These are phyloP conservation scores for Crotalaria pallida DNA, from an alignment of 306 rosid species.

Conservation along the genomic window DNA sequence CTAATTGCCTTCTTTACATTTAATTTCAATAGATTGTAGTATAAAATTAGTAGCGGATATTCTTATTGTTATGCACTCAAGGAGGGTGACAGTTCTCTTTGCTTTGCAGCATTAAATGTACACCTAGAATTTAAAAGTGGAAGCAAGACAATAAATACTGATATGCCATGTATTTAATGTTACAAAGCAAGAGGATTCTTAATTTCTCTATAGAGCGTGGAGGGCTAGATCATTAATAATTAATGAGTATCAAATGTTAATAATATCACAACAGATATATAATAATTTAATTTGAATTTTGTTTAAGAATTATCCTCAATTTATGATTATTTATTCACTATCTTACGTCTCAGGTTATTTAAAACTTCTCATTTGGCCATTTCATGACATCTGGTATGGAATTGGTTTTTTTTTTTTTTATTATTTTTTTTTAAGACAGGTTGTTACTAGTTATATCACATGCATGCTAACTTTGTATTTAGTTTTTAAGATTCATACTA, in stretches of 20 bases:
- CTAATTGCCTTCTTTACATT: background rate
- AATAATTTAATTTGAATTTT: background rate
- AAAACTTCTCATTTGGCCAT: background rate
- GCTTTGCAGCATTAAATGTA: no score
- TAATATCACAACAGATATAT: background rate
- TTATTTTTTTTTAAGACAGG: background rate
- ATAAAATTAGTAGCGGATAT: background rate
- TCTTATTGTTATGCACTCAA: no score
- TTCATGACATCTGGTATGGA: background rate
- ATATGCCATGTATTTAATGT: no score
- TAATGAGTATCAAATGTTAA: background rate
- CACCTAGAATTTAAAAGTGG: no score
- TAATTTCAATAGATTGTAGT: background rate
- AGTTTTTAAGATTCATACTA: background rate
- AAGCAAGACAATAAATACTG: no score
- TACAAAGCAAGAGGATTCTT: no score
- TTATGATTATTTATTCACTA: background rate
- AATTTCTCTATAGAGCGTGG: background rate
- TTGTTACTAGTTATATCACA: background rate
- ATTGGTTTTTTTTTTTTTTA: background rate
- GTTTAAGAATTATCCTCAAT: background rate
- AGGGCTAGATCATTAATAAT: background rate
- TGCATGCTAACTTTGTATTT: background rate
- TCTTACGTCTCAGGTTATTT: background rate
- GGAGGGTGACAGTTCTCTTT: no score